Percentiles rank a stretch among this genome's conserved stretches.
These are phyloP conservation scores for Papiliotrema terrestris DNA, from an alignment of 1,284 basidiomycete genomes.

Conservation along the genomic window DNA sequence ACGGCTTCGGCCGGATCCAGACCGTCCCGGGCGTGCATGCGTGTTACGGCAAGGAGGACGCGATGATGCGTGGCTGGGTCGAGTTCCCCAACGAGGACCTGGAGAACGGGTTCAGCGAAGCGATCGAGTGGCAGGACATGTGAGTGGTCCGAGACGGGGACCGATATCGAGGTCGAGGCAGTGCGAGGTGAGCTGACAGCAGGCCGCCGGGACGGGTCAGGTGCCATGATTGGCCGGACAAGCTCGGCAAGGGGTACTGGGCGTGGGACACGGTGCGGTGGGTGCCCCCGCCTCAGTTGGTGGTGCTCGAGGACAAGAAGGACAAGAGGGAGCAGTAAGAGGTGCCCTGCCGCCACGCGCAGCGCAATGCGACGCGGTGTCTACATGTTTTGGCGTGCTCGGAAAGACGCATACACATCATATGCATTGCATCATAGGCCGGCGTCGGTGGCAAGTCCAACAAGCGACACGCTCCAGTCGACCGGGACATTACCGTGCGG, in stretches of 20 bases:
- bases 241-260: slow-evolving; percentile 34
- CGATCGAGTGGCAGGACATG: slow-evolving; percentile 33
- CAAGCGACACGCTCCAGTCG: too few species aligned
- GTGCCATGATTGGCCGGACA: slow-evolving; percentile 44
- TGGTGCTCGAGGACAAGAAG: slow-evolving; percentile 1
- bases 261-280: slow-evolving; percentile 30
- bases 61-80: slow-evolving; percentile 36
- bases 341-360: too few species aligned
- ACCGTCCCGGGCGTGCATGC: slow-evolving; percentile 45
- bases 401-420: too few species aligned
- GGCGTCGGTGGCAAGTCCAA: too few species aligned
- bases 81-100: slow-evolving; percentile 26
- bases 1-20: slow-evolving; percentile 43
- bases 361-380: too few species aligned
- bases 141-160: too few species aligned
- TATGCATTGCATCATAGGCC: too few species aligned
- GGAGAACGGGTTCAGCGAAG: slow-evolving; percentile 15
- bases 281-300: slow-evolving; percentile 24
- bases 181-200: too few species aligned
- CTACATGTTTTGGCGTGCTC: too few species aligned
- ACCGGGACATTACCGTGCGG: too few species aligned
- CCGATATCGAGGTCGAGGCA: too few species aligned
- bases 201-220: slow-evolving; percentile 26
- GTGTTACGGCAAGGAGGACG: slow-evolving; percentile 45
- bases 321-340: too few species aligned